Base-by-base conservation (phyloP, 2,329 filamentous ascomycete species). In the Colletotrichum sp. region DNA sequence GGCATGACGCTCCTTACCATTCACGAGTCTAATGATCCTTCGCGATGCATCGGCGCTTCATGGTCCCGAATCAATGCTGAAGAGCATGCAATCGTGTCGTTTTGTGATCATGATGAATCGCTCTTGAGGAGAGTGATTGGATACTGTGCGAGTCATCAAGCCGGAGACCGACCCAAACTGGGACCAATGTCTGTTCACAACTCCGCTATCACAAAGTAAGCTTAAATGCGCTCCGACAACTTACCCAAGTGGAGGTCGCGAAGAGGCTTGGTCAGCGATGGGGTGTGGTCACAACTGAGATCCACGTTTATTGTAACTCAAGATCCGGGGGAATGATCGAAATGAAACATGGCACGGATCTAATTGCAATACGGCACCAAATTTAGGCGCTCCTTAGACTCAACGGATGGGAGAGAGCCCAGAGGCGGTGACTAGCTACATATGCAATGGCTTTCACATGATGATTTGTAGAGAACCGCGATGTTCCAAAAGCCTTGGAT, bases 361-460 rank as follows among this genome's bases (percentile, higher is more conserved):
- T 13, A 49, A 49, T 49, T 22, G n/a, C 11, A 49, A 22, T 49
- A 22, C n/a, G 1, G 4, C 11, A 1, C n/a, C n/a, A n/a, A 49
- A 22, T 3, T 12, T 4, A n/a, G n/a, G 44, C 8, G 9, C 44
- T 49, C n/a, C n/a, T 8, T 3, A n/a, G 6, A 22, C 6, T 22
- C 19, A 8, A 22, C 44, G n/a, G 3, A 49, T 13, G n/a, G 11
- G 5, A 49, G 44, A 49, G 19, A 49, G n/a, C n/a, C 16, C 44
- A 22, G 44, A 49, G 44, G 44, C 3, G 39, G 19, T n/a, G 19
- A 6, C 19, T 44, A 2, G 39, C 19, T 44, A n/a, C 5, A 2
- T n/a, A n/a, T 2, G 3, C 9, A 44, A n/a, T n/a, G 19, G 19
- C 19, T 4, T n/a, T n/a, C 19, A n/a, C 2, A n/a, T 2, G 5